Evolutionary conservation across 805 yeast species (phyloP).

Genomic region (Ogataea nitratoaversa): DNA sequence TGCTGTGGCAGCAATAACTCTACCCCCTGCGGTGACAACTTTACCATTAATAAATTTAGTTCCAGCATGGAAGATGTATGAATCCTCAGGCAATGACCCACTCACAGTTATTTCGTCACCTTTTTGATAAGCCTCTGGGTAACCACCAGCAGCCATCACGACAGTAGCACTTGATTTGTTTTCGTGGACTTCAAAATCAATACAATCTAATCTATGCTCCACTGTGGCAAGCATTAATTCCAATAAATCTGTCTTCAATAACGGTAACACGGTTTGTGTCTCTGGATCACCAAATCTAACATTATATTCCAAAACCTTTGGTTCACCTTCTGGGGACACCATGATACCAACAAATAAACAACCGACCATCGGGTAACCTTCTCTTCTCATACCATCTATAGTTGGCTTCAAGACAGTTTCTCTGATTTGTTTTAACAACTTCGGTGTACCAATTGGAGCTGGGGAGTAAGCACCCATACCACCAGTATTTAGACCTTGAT

Average conservation of each 20-base stretch:
- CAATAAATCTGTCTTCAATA: slow-evolving; percentile 87
- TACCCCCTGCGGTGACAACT: slow-evolving; percentile 86
- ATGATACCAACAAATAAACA: slow-evolving; percentile 93
- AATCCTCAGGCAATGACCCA: slow-evolving; percentile 45
- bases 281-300: slow-evolving; percentile 99
- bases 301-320: slow-evolving; percentile 93
- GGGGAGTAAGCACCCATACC: slow-evolving; percentile 99
- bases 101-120: slow-evolving; percentile 76
- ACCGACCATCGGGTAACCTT: slow-evolving; percentile 94
- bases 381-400: slow-evolving; percentile 92
- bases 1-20: slow-evolving; percentile 95
- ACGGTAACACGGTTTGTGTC: slow-evolving; percentile 92
- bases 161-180: slow-evolving; percentile 82
- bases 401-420: slow-evolving; percentile 81
- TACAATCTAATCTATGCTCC: slow-evolving; percentile 88
- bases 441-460: slow-evolving; percentile 88
- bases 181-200: slow-evolving; percentile 48
- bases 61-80: slow-evolving; percentile 94
- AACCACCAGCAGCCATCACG: slow-evolving; percentile 95
- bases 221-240: slow-evolving; percentile 91
- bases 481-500: slow-evolving; percentile 93
- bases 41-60: slow-evolving; percentile 58
- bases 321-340: slow-evolving; percentile 74
- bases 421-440: slow-evolving; percentile 65
- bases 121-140: slow-evolving; percentile 82